Percentiles rank a stretch among this genome's conserved stretches.
These are phyloP conservation scores for Phaseolus lunatus DNA, from an alignment of 306 rosid species.

Conservation along the genomic window DNA sequence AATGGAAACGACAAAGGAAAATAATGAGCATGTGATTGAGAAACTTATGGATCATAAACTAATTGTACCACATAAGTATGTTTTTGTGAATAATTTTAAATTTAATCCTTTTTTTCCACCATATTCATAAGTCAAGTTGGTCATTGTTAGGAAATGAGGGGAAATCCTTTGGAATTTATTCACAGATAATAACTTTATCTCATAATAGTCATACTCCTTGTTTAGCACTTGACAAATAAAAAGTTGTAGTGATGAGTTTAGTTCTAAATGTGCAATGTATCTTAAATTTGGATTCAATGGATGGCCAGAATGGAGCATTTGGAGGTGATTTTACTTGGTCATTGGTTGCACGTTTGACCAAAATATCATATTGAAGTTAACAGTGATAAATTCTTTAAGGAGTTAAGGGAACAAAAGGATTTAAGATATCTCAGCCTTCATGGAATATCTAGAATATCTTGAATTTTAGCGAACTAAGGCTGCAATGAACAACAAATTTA, in stretches of 20 bases:
- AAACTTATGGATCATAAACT: conserved; percentile 9
- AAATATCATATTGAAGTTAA: conserved; percentile 27
- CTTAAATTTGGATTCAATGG: background rate
- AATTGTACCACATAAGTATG: background rate
- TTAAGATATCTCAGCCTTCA: background rate
- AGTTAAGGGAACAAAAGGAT: background rate
- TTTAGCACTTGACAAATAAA: background rate
- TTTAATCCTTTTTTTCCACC: conserved; percentile 39
- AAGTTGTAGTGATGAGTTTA: background rate
- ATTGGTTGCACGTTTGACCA: conserved; percentile 1
- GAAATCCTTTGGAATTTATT: background rate
- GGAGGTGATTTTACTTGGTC: conserved; percentile 42
- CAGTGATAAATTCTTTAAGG: background rate
- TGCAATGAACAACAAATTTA: no score
- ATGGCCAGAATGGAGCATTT: background rate
- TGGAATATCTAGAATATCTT: background rate
- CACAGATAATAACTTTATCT: background rate
- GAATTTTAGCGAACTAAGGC: no score
- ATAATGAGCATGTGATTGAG: background rate
- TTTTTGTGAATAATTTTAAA: background rate
- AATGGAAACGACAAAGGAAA: background rate
- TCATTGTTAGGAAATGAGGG: background rate
- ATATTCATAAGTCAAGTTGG: background rate
- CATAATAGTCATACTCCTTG: background rate
- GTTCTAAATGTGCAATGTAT: background rate